Conservation (phyloP, 2,329 filamentous ascomycete genomes). For the Fusarium napiforme region DNA sequence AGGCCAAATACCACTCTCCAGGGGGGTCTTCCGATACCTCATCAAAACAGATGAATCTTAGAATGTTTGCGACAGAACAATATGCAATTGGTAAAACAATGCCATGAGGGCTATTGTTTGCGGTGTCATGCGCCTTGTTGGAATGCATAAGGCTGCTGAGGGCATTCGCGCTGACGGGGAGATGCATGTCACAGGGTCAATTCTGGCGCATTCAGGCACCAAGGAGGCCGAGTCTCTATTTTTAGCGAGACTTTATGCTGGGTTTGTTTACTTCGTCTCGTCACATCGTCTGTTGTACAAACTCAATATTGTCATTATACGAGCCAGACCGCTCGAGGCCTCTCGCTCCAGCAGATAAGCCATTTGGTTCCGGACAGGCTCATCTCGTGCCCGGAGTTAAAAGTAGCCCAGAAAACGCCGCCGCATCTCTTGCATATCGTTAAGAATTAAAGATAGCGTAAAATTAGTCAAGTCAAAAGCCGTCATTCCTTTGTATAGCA, state of each 20-base stretch:
- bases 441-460: accelerated
- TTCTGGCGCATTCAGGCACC: background rate
- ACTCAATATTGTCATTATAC: background rate
- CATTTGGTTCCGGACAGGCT: background rate
- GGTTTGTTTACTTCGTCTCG: background rate
- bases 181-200: background rate
- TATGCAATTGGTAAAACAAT: background rate
- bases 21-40: slow-evolving; percentile 22
- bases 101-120: background rate
- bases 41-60: background rate
- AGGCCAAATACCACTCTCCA: slow-evolving; percentile 5
- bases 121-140: background rate
- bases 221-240: background rate
- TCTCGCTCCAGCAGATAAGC: background rate
- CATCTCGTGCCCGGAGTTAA: no score
- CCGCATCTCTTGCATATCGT: background rate
- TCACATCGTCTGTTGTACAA: background rate
- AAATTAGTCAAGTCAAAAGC: accelerated
- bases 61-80: background rate
- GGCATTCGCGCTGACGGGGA: background rate
- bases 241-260: background rate
- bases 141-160: background rate
- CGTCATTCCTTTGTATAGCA: background rate
- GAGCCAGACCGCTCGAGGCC: background rate
- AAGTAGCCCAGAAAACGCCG: no score